Base-by-base conservation (phyloP, 1,139 yeast species). In the Wickerhamomyces sp. region DNA sequence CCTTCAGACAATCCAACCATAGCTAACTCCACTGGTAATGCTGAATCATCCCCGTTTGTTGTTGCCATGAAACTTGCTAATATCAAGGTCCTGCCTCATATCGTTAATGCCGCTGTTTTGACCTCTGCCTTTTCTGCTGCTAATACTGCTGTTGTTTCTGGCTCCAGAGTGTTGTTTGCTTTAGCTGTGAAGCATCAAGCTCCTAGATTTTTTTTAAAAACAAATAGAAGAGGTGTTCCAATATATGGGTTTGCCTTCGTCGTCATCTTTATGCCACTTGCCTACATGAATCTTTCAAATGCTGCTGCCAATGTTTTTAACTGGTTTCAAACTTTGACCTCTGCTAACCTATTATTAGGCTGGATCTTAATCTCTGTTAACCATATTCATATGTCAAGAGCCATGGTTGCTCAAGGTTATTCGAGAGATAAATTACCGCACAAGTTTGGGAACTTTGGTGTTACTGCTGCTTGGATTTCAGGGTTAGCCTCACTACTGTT, bases 101-200 rank as follows among this genome's bases (percentile, higher is more conserved):
- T 78, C 45, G 68, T 77, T 52, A 77, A 77, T 56, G 81, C 71
- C 3, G 69, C 73, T 47, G 73, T 76, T 35, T 57, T 77, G 44
- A 67, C 77, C 0, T 73, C 79, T 37, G 81, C 81, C 2, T 73
- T 75, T 65, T 73, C 79, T 14, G 76, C 80, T 7, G 79, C 73
- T 27, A 76, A 76, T 52, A 67, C 74, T 6, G 63, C 63, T 30
- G 56, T 75, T 47, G 67, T 70, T 37, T 68, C 68, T 27, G 65
- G 72, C 15, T 64, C 79, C 2, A 65, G 82, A 61, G 60, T 69
- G 4, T 54, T 76, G 41, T 68, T 66, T 47, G 75, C 79, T 6
- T 63, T 76, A 59, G 79, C 81, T 6, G 61, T 69, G 15, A 71
- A 70, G 50, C 68, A 71, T 3, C 72, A 68, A 48, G 81, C 80